A percentile compares a stretch with the other conserved stretches of the same genome.
phyloP scores from a whole-genome alignment of 257 asterid species.

The Verbascum thapsus region DNA sequence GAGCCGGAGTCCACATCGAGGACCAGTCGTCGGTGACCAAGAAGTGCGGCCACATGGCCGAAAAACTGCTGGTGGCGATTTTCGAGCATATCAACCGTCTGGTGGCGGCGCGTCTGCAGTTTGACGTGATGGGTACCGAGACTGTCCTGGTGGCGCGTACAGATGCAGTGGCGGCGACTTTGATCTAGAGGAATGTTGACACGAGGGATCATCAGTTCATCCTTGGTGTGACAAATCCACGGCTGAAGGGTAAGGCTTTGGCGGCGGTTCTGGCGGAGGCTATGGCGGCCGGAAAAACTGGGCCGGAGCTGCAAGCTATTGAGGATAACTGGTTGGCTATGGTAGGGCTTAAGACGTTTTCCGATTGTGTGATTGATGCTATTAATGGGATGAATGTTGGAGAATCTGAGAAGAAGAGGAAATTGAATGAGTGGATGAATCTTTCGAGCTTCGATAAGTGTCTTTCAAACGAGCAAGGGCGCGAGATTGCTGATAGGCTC shows the following conservation, averaged over 20 bases:
- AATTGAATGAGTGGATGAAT: conserved; percentile 56
- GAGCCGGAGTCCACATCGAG: no score
- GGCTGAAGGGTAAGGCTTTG: conserved; percentile 47
- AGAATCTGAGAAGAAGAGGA: conserved; percentile 46
- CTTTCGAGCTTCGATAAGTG: conserved; percentile 52
- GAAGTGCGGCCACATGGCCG: conserved; percentile 73
- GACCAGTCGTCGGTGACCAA: conserved; percentile 61
- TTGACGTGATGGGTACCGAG: no score
- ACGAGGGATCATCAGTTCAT: conserved; percentile 66
- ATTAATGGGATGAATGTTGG: conserved; percentile 41
- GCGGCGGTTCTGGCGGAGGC: conserved; percentile 53
- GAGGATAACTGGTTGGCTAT: conserved; percentile 60
- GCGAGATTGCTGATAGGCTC: conserved; percentile 45
- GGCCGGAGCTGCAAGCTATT: conserved; percentile 55
- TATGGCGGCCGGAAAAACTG: conserved; percentile 59
- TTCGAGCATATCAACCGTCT: conserved; percentile 69
- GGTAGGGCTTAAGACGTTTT: conserved; percentile 58
- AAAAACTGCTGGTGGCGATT: conserved; percentile 58
- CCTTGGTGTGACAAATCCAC: conserved; percentile 54
- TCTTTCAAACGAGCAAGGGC: conserved; percentile 50
- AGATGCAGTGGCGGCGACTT: conserved; percentile 62
- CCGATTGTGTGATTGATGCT: conserved; percentile 54
- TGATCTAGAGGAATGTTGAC: conserved; percentile 67
- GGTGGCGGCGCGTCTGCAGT: no score
- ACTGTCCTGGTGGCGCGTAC: conserved; percentile 62